Base-by-base conservation (phyloP, 306 rosid species). In the Dryas octopetala region DNA sequence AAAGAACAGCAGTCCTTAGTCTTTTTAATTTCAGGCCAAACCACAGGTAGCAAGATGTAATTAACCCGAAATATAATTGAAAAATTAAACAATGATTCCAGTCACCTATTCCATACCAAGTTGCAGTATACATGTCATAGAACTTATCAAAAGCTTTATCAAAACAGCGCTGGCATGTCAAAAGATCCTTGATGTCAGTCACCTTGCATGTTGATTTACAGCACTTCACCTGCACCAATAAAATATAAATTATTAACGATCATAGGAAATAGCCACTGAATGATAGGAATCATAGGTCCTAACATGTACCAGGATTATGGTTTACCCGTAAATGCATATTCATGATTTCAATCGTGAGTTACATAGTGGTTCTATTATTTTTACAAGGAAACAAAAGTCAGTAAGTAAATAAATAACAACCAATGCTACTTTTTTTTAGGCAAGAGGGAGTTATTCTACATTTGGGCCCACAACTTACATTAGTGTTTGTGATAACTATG, bases 71-170 rank as follows among this genome's bases (percentile, higher is more conserved):
- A 14, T 10, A 46, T 23, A 75, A 32, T 62, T 32, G 46, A 2
- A 62, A 12, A 53, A 51, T 44, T 12, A 14, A 46, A 41, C 0
- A 59, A 51, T 43, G 40, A 15, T 19, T 62, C 19, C 4, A 53
- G 9, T 41, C 48, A 40, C 70, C 71, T 23, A 78, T 43, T 47
- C 5, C 90, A 52, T 83, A 93, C 97, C 98, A 90, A 52, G 93
- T 89, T 83, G 98, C 95, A 54, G 93, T 83, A 69, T 88, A 88
- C 96, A 90, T 89, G 76, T 93, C 98, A 65, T 90, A 90, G 89
- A 89, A 93, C 80, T 89, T 93, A 74, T 93, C 94, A 48, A 89
- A 93, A 62, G 98, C 96, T 86, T 90, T 91, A 78, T 86, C 72
- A 1, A 93, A 90, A 85, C 98, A 93, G 82, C 89, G 83, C 59